Conservation (phyloP, 345 rosid genomes). For the Anacardium occidentale region DNA sequence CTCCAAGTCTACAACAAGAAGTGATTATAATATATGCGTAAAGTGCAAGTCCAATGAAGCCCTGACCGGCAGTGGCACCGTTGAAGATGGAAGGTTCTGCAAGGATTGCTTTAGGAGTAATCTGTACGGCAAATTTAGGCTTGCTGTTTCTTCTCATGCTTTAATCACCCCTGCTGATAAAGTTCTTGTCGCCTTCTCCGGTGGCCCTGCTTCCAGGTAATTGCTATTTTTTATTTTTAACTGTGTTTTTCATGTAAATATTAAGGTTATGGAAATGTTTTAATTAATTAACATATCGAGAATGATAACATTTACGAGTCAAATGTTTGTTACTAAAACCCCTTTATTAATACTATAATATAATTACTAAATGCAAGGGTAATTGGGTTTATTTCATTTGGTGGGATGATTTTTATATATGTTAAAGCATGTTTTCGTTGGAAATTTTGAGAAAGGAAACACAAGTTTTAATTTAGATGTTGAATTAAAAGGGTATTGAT, state of each 20-base stretch:
- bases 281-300: no score
- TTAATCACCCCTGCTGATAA: constrained; percentile 89
- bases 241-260: background rate
- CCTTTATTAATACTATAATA: no score
- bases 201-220: constrained; percentile 84
- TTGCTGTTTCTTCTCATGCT: constrained; percentile 74
- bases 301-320: no score
- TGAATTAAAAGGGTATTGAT: background rate
- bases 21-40: constrained; percentile 36
- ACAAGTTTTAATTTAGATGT: no score
- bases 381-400: no score
- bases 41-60: constrained; percentile 74
- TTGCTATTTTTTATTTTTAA: no score
- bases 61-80: constrained; percentile 40
- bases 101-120: constrained; percentile 72
- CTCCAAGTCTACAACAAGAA: background rate
- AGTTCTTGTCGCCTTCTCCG: constrained; percentile 92
- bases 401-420: no score
- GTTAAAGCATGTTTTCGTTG: no score
- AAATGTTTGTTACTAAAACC: no score
- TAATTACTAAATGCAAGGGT: no score
- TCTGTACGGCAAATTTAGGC: constrained; percentile 79
- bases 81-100: constrained; percentile 58
- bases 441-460: no score
- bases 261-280: no score